Percentiles rank a stretch among this genome's conserved stretches.
Conservation (phyloP, 2,329 filamentous ascomycete species). For the Cryphonectria naterciae region DNA sequence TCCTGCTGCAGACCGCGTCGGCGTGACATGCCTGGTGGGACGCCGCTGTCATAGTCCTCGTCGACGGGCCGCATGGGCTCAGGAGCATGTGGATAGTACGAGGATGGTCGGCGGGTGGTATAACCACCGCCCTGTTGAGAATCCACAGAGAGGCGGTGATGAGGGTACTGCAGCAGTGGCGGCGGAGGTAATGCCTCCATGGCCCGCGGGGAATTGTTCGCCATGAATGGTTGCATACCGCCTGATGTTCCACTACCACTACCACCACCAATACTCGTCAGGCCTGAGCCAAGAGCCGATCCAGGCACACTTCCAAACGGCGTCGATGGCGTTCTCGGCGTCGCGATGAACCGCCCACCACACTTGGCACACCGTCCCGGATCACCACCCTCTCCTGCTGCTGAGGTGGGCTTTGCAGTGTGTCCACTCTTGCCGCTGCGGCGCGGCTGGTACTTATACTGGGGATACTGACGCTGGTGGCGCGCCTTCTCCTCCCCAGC, state of each 20-base stretch:
- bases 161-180: conserved; percentile 32
- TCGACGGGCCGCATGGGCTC: conserved; percentile 25
- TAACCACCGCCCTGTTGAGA: conserved; percentile 38
- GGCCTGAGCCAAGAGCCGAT: conserved; percentile 30
- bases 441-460: conserved; percentile 91
- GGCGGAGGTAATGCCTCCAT: conserved; percentile 35
- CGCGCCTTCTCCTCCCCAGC: conserved; percentile 92
- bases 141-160: conserved; percentile 35
- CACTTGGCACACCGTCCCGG: conserved; percentile 71
- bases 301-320: conserved; percentile 39
- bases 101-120: conserved; percentile 12
- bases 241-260: conserved; percentile 6
- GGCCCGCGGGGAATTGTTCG: conserved; percentile 35
- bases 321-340: conserved; percentile 62
- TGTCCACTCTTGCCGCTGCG: conserved; percentile 52
- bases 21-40: conserved; percentile 19
- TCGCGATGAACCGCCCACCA: conserved; percentile 68
- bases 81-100: conserved; percentile 23
- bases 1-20: conserved; percentile 21
- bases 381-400: conserved; percentile 46
- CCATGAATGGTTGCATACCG: conserved; percentile 32
- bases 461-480: conserved; percentile 87
- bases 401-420: conserved; percentile 37
- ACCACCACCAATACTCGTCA: conserved; percentile 32
- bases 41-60: conserved; percentile 21